Percentiles rank a stretch among this genome's conserved stretches.
Evolutionary conservation across 805 yeast species (phyloP).

Genomic region (Ogataea pilisensis): DNA sequence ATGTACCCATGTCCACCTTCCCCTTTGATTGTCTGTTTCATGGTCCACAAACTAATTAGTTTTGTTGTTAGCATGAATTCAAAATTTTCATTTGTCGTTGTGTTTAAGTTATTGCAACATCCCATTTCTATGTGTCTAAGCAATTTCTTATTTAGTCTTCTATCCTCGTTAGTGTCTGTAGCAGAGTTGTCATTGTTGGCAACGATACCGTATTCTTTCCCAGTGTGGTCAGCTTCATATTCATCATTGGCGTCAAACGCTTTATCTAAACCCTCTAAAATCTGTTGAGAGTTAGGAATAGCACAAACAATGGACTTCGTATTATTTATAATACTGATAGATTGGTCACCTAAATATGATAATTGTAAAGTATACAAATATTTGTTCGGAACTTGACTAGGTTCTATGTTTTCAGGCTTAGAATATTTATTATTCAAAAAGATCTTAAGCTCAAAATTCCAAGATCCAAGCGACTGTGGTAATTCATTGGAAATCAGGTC

Average conservation of each 20-base stretch:
- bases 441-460: conserved; percentile 67
- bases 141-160: conserved; percentile 21
- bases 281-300: conserved; percentile 21
- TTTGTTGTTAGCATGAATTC: conserved; percentile 52
- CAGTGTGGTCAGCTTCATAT: conserved; percentile 4
- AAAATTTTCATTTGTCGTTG: conserved; percentile 42
- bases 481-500: conserved; percentile 66
- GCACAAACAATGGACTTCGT: conserved; percentile 32
- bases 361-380: conserved; percentile 49
- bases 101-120: conserved; percentile 45
- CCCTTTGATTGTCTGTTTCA: conserved; percentile 66
- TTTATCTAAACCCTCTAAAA: conserved; percentile 9
- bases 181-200: conserved; percentile 15
- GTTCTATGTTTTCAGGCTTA: conserved; percentile 33
- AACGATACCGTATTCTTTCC: conserved; percentile 5
- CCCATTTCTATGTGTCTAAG: conserved; percentile 33
- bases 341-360: conserved; percentile 44
- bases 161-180: conserved; percentile 17
- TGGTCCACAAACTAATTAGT: conserved; percentile 65
- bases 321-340: conserved; percentile 47
- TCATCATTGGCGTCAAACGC: conserved; percentile 3
- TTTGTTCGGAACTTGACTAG: conserved; percentile 37
- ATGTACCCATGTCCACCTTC: conserved; percentile 70
- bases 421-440: conserved; percentile 60
- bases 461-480: conserved; percentile 56